phyloP scores from a whole-genome alignment of 768 basidiomycete genomes.

The Mycena latifolia region DNA sequence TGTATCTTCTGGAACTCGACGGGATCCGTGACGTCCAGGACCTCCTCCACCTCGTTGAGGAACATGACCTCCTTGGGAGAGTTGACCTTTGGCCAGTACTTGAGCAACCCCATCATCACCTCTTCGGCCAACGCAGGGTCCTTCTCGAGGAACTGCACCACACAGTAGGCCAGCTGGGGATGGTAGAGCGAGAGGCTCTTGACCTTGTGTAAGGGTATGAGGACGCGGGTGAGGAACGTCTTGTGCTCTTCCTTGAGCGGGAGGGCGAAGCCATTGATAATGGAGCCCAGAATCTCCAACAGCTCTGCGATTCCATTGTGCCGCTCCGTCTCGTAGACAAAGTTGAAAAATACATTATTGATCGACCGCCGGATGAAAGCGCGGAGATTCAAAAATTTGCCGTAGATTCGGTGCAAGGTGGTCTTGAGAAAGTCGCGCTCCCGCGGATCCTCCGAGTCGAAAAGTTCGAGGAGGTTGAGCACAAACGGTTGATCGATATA shows the following conservation, averaged over 20 bases:
- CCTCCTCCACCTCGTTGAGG: constrained; percentile 98
- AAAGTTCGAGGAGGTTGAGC: constrained; percentile 95
- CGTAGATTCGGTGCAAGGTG: constrained; percentile 98
- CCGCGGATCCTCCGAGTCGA: constrained; percentile 98
- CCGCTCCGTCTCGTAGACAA: constrained; percentile 98
- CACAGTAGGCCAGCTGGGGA: constrained; percentile 99
- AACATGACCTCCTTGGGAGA: constrained; percentile 99
- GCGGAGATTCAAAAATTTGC: constrained; percentile 98
- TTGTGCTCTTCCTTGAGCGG: constrained; percentile 99
- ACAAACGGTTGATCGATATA: constrained; percentile 98
- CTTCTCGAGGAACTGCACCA: constrained; percentile 99
- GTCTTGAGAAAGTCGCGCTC: constrained; percentile 99
- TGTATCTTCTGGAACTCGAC: constrained; percentile 97
- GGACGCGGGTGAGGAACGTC: constrained; percentile 92
- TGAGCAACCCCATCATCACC: constrained; percentile 95
- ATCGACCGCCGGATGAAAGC: constrained; percentile 99
- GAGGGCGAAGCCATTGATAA: constrained; percentile 98
- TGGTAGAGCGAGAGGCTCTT: constrained; percentile 98
- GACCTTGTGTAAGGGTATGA: constrained; percentile 97
- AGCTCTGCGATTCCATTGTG: constrained; percentile 99
- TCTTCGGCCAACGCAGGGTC: constrained; percentile 93
- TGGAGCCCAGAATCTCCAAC: constrained; percentile 97
- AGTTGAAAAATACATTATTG: constrained; percentile 99
- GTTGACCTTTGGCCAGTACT: constrained; percentile 99
- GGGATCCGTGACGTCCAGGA: constrained; percentile 97